phyloP scores from a whole-genome alignment of 1,284 basidiomycete species.

The Moniliophthora roreri region DNA sequence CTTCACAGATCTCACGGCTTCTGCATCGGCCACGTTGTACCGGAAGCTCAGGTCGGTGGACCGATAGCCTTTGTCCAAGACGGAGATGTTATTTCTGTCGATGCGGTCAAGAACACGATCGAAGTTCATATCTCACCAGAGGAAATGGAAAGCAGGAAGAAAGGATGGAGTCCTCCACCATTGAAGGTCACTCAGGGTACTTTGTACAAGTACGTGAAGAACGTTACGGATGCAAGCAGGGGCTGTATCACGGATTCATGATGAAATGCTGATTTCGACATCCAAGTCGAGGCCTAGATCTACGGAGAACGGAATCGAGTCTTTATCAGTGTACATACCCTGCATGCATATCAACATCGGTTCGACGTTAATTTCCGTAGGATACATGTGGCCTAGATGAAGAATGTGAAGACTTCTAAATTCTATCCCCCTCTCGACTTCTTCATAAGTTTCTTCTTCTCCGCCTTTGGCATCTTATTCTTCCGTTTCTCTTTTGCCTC shows the following conservation, averaged over 20 bases:
- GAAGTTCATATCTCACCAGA: slow-evolving; percentile 69
- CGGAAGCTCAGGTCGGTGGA: slow-evolving; percentile 87
- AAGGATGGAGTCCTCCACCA: slow-evolving; percentile 77
- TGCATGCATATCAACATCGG: no score
- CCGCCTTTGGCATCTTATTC: slow-evolving; percentile 90
- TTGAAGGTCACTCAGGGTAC: slow-evolving; percentile 86
- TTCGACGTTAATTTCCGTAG: not conserved
- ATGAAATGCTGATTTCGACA: slow-evolving; percentile 15
- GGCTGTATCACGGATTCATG: slow-evolving; percentile 88
- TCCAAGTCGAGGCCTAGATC: not conserved
- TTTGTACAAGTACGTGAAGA: slow-evolving; percentile 85
- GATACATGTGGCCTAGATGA: not conserved
- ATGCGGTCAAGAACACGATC: slow-evolving; percentile 84
- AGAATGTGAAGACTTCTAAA: not conserved
- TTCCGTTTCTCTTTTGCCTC: slow-evolving; percentile 87
- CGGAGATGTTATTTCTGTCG: slow-evolving; percentile 84
- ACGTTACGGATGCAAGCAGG: slow-evolving; percentile 83
- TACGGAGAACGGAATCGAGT: no score
- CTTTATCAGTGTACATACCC: no score
- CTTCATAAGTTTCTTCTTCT: slow-evolving; percentile 87
- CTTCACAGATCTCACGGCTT: slow-evolving; percentile 78
- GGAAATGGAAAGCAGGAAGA: slow-evolving; percentile 69
- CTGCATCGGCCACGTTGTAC: slow-evolving; percentile 90
- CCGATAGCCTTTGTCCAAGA: slow-evolving; percentile 89
- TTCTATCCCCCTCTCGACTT: slow-evolving; percentile 32